Evolutionary conservation across 306 rosid genomes (phyloP), one percentile per base, ranked within the genome.

Genomic region (Hippophae tibetana): DNA sequence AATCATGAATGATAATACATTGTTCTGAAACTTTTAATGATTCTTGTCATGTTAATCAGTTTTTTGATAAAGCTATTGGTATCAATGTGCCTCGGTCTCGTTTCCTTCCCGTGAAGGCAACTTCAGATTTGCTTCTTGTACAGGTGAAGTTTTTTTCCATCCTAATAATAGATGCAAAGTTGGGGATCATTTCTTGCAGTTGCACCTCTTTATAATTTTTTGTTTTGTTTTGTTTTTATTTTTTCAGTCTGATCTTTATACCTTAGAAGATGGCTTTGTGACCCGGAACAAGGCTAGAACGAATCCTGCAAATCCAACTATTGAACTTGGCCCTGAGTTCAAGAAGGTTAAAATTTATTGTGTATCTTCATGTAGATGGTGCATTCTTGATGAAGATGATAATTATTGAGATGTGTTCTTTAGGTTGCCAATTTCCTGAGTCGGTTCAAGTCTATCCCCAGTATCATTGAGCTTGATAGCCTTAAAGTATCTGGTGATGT

Each of bases 121-220:
- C 99, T 74, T 92, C 99, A 3, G 99, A 92, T 78, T 88, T 92
- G 85, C 99, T 92, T 72, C 99, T 92, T 78, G 96, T 92, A 72
- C 92, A 92, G 96, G 98, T 85, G 58, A 52, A 48, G 47, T 53
- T 61, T 55, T 65, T 67, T 72, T 69, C 38, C 5, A 31, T 31
- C 38, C 49, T 43, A 57, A 44, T 58, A 8, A 71, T 55, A 13
- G 64, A 12, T 52, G 13, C 43, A 47, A 26, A 55, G 52, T 59
- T 61, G 51, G 43, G 52, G 18, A 38, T 62, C 27, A 47, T 63
- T 63, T 60, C 18, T 54, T 8, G 57, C 52, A 52, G 48, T 57
- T 56, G 66, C 71, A 47, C 77, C 27, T 52, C 43, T 11, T 38
- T 45, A 6, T 57, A 47, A 55, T 0, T 62, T 61, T 60, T 18